phyloP scores from a whole-genome alignment of 2,329 filamentous ascomycete species.

The Acrocalymma vagum region DNA sequence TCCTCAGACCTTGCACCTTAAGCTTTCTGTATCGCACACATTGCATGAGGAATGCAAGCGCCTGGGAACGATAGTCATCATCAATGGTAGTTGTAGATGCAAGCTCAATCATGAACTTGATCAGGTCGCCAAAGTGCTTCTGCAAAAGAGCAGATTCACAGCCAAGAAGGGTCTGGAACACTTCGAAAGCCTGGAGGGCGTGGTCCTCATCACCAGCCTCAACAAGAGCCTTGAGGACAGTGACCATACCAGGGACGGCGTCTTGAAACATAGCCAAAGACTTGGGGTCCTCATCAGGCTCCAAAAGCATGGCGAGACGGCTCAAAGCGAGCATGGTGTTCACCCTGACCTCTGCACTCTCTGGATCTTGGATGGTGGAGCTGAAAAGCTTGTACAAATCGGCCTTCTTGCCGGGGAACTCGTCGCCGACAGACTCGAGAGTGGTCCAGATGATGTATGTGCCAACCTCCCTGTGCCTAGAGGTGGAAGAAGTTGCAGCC shows the following conservation, averaged over 20 bases:
- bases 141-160: slow-evolving; percentile 87
- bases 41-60: slow-evolving; percentile 93
- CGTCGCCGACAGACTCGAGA: slow-evolving; percentile 84
- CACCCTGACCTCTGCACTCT: slow-evolving; percentile 91
- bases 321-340: slow-evolving; percentile 94
- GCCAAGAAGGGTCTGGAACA: slow-evolving; percentile 93
- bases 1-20: slow-evolving; percentile 90
- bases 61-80: slow-evolving; percentile 88
- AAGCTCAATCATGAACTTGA: slow-evolving; percentile 93
- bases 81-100: slow-evolving; percentile 78
- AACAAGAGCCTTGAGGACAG: slow-evolving; percentile 85
- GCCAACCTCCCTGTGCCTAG: slow-evolving; percentile 85
- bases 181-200: slow-evolving; percentile 90
- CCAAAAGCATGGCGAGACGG: slow-evolving; percentile 84
- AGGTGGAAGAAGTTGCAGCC: slow-evolving; percentile 77
- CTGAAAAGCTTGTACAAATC: slow-evolving; percentile 85
- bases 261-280: slow-evolving; percentile 79
- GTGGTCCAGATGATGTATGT: slow-evolving; percentile 94
- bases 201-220: slow-evolving; percentile 84
- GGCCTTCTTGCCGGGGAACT: slow-evolving; percentile 81
- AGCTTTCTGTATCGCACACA: slow-evolving; percentile 90
- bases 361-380: slow-evolving; percentile 87
- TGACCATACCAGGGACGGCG: slow-evolving; percentile 87
- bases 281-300: slow-evolving; percentile 83
- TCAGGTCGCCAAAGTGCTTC: slow-evolving; percentile 85